Conservation (phyloP, 345 rosid species). For the Abelmoschus esculentus region DNA sequence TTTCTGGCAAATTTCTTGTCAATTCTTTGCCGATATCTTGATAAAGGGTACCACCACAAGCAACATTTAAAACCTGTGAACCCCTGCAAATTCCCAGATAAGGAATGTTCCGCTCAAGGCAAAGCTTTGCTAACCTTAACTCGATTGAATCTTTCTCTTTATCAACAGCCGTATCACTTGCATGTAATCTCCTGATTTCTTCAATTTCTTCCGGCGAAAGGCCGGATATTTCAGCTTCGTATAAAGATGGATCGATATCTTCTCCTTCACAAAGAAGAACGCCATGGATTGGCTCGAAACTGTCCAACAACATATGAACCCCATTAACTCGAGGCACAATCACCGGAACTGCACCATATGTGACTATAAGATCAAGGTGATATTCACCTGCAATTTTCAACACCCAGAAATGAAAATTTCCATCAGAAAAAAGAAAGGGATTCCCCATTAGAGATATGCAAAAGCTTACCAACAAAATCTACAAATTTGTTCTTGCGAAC, state of each 20-base stretch:
- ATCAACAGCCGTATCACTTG: constrained; percentile 66
- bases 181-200: constrained; percentile 55
- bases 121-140: constrained; percentile 60
- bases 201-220: constrained; percentile 63
- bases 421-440: neutral
- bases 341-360: constrained; percentile 75
- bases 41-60: constrained; percentile 79
- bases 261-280: constrained; percentile 93
- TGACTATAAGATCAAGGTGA: constrained; percentile 79
- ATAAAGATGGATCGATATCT: constrained; percentile 78
- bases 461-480: constrained; percentile 65
- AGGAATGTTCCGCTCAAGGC: constrained; percentile 80
- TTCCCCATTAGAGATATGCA: neutral
- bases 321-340: constrained; percentile 79
- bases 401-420: neutral
- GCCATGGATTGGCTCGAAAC: constrained; percentile 90
- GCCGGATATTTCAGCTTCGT: constrained; percentile 36
- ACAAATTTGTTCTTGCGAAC: constrained; percentile 87
- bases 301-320: constrained; percentile 58
- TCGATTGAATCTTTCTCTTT: constrained; percentile 78
- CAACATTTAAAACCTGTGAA: constrained; percentile 73
- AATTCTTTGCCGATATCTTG: constrained; percentile 62
- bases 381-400: constrained; percentile 54
- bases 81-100: constrained; percentile 83
- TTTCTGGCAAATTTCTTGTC: constrained; percentile 21